Conservation (phyloP, 306 rosid genomes). For the Morella rubra region DNA sequence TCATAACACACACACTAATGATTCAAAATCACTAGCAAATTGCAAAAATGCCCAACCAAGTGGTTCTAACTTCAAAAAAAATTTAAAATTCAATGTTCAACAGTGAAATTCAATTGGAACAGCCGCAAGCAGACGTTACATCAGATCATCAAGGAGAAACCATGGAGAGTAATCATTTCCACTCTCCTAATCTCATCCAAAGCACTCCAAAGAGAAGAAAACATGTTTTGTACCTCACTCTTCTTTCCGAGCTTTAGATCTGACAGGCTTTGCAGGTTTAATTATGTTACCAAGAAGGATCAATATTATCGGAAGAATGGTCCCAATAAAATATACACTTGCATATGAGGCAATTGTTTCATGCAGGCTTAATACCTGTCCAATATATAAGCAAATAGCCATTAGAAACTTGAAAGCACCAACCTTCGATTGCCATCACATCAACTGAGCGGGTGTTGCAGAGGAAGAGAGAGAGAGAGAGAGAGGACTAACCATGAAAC, state of each 20-base stretch:
- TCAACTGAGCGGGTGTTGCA: neutral
- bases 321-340: constrained; percentile 83
- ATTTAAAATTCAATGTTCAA: no score
- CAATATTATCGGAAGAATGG: constrained; percentile 59
- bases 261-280: constrained; percentile 67
- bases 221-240: constrained; percentile 41
- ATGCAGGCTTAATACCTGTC: constrained; percentile 78
- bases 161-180: constrained; percentile 29
- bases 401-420: constrained; percentile 29
- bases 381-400: constrained; percentile 23
- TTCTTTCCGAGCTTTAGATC: constrained; percentile 71
- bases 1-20: no score
- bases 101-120: no score
- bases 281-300: constrained; percentile 63
- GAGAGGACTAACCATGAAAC: constrained; percentile 76
- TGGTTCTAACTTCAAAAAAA: no score
- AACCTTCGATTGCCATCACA: constrained; percentile 1
- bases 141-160: constrained; percentile 19
- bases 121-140: constrained; percentile 31
- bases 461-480: constrained; percentile 26
- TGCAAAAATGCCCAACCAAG: no score
- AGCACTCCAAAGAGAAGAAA: constrained; percentile 28
- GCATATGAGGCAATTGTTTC: constrained; percentile 84
- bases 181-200: constrained; percentile 27
- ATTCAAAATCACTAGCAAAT: no score